Base-by-base conservation (phyloP, 495 filamentous ascomycete species). In the Letharia lupina region DNA sequence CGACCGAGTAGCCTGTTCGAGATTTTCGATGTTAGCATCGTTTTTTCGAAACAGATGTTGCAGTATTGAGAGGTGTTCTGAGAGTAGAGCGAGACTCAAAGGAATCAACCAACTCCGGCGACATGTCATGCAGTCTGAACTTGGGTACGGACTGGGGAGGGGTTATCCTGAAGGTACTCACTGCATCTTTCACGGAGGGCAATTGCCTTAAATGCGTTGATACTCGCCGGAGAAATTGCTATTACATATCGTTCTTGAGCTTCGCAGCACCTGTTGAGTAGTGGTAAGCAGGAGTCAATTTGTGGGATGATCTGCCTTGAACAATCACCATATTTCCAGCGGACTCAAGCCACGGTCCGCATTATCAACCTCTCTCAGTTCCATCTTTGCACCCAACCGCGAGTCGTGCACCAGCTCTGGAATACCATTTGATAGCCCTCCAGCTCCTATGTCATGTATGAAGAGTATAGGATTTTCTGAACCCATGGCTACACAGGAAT, bases 401-500 rank as follows among this genome's bases (percentile, higher is more conserved):
- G 92, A 90, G 73, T 98, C 94, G 67, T 94, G 89, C 42, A 96
- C 92, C 28, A 98, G 79, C 73, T 97, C 94, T 6, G 91, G 90
- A 31, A 98, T 80, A 33, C 93, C 95, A 74, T 98, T 98, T 1
- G 91, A 96, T 41, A 98, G 77, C 59, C 94, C 94, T 71, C 94
- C 94, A 42, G 94, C 95, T 63, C 94, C 94, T 59, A 98, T 93
- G 71, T 98, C 94, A 73, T 98, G 94, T 72, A 98, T 97, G 77
- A 96, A 92, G 64, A 88, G 86, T 64, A 98, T 98, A 0, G 94
- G 94, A 72, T 89, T 96, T 56, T 88, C 77, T 3, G 85, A 79
- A 15, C 93, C 93, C 74, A 96, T 81, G 2, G 92, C 86, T 39
- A 87, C 84, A 77, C 94, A 98, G 3, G 90, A 85, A 76, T 97